Evolutionary conservation across 768 basidiomycete genomes (phyloP), one percentile per base, ranked within the genome.

Genomic region (Trametes gibbosa): DNA sequence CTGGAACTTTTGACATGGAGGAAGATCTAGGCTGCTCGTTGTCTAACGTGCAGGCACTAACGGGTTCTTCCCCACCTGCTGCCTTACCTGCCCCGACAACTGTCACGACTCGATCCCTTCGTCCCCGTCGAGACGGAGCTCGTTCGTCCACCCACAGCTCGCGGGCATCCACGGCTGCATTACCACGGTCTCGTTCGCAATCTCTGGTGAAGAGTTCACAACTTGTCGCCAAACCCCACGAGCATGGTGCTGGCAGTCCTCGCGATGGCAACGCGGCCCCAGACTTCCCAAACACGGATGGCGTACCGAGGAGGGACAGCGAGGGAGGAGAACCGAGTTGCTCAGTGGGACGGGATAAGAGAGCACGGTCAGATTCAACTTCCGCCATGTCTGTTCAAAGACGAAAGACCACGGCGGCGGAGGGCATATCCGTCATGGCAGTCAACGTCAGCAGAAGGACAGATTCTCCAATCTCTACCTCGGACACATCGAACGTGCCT

Each of bases 171-270:
- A 55, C 56, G 3, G 19, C 34, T 27, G 46, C 57, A 7, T 9
- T 45, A 16, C 45, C 62, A 2, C 39, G 49, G 8, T 63, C 62
- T n/a, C 51, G 56, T 5, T 53, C 62, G 4, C 56, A 37, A 21
- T 63, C 62, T 17, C 6, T 34, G 4, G 41, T 25, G 5, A 27
- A 14, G 7, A 27, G 29, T 5, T 16, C 45, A 23, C 53, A n/a
- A 12, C 23, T n/a, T 2, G 19, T 32, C 25, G 16, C 25, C 43
- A 25, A 25, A 1, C 1, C 23, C 24, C 43, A 23, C 12, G 43
- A 24, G 13, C 43, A n/a, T 35, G 17, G 32, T 7, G 47, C 27
- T 2, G 14, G 8, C 49, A 5, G 19, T 35, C 19, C 32, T 23
- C 37, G 3, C 37, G 29, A 4, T 32, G 29, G 29, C 29, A 32